These are phyloP conservation scores for Pontederia paniculata DNA, from an alignment of 176 grass and related monocot genomes.

Conservation along the genomic window DNA sequence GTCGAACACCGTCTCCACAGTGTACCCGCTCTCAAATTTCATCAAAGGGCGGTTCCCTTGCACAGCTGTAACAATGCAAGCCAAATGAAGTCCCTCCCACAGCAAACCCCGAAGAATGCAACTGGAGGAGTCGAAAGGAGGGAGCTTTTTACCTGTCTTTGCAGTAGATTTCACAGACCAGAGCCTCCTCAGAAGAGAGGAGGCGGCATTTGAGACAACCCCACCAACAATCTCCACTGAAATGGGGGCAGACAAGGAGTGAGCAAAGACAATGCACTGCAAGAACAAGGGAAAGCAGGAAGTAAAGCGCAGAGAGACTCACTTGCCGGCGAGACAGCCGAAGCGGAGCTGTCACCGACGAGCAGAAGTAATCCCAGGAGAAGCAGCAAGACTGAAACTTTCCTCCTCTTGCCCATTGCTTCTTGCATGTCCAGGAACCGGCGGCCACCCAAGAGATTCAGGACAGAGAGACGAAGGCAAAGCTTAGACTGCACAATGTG, in stretches of 20 bases:
- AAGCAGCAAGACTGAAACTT: constrained; percentile 4
- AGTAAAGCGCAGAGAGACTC: constrained; percentile 13
- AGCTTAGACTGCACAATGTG: not conserved
- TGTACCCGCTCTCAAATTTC: constrained; percentile 88
- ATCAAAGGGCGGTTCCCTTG: constrained; percentile 43
- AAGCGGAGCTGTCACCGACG: constrained; percentile 18
- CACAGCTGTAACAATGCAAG: constrained; percentile 21
- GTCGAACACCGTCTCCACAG: constrained; percentile 90
- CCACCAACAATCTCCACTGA: constrained; percentile 49
- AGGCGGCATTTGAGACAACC: constrained; percentile 44
- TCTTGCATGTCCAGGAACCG: not conserved
- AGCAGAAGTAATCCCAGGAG: constrained; percentile 26
- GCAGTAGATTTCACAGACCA: constrained; percentile 82
- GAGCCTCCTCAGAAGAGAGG: constrained; percentile 48
- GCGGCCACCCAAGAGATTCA: not conserved
- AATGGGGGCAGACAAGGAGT: not conserved
- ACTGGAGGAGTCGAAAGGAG: not conserved
- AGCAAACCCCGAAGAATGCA: constrained; percentile 6
- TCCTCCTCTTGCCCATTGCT: constrained; percentile 2
- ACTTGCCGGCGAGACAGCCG: constrained; percentile 61
- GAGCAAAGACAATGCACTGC: not conserved
- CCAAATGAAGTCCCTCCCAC: not conserved
- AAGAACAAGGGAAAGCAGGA: not conserved
- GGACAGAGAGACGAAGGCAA: not conserved
- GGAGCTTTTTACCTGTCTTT: constrained; percentile 39